Base-by-base conservation (phyloP, 1,139 yeast species). In the Yamadazyma diospyri region DNA sequence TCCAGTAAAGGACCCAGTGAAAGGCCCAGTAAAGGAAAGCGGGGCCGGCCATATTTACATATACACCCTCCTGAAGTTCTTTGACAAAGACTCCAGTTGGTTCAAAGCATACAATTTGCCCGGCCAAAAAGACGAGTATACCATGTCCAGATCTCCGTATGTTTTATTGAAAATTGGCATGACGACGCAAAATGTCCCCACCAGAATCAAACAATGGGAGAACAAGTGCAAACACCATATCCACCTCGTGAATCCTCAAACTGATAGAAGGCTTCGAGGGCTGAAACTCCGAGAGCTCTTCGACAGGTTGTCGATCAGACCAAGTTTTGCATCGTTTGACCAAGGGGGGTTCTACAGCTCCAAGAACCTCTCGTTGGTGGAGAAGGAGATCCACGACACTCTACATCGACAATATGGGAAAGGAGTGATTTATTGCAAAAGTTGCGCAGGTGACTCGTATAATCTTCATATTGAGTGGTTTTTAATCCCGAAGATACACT, bases 401-500 rank as follows among this genome's bases (percentile, higher is more conserved):
- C 43, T 72, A n/a, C 46, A 67, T 13, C 31, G 39, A 2, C 41
- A 36, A 19, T 73, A 64, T 41, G 79, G 78, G 0, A 50, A 52
- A 27, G 78, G 78, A 1, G 59, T 59, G 30, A 56, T 68, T 3
- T 54, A 48, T 23, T 76, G 76, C 45, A 57, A 53, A 24, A 71
- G 66, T 2, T 69, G 75, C 46, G 29, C 36, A 3, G 34, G 26
- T 10, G 32, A 29, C n/a, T 38, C 41, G 9, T 60, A 53, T 42
- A 65, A 57, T 27, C 54, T 72, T 6, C 84, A 78, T 46, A 59
- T 62, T 9, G 84, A 78, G 43, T 78, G 83, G 83, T 78, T 77
- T 42, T 49, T 74, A 18, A 53, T 78, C 0, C 79, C 80, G 0
- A 64, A 76, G 39, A 48, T 41, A 14, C 67, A 67, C 6, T 33